Evolutionary conservation across 192 early-diverging fungal genomes (phyloP), one percentile per base, ranked within the genome.

Genomic region (Linnemannia zychae): DNA sequence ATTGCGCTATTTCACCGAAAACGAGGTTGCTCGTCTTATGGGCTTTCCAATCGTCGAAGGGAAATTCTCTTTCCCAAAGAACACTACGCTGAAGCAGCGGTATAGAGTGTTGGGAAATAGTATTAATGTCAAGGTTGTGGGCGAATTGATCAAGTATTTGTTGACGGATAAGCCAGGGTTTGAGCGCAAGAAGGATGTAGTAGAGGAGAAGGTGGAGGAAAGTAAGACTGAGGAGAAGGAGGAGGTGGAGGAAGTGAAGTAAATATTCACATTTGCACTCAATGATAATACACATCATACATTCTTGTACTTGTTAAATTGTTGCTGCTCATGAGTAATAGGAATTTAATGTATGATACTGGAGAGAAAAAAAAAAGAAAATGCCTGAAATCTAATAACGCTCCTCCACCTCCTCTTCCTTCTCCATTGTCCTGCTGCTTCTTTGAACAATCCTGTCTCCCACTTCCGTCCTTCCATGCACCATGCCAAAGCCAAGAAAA

Each of bases 61-160:
- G 7, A 81, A 87, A 13, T 95, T 99, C 60, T 79, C 82, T n/a
- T 97, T 98, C 53, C 97, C 97, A 0, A 80, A 70, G 4, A 77
- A 72, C 6, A 92, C 93, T 18, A 94, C 90, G 2, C 71, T 91
- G 20, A 93, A 92, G 74, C 98, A 99, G 81, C 83, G 90, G 63
- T 98, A 97, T 77, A 88, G 93, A n/a, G 90, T 97, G 44, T 86
- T 99, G 16, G 98, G 98, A 3, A 99, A 99, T 79, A 96, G 95
- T 44, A 90, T 99, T 24, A 99, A 95, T 75, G 94, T 96, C 57
- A 91, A 88, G 63, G 93, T 98, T 1, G 96, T 98, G 0, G 88
- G 94, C 0, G 89, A 93, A 71, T 80, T 99, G 74, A 93, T 98
- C 81, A 87, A 89, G 77, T 94, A 94, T 73, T 83, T 96, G 22